A percentile compares a stretch with the other conserved stretches of the same genome.
phyloP scores from a whole-genome alignment of 176 grass and related monocot species.

The Otatea glauca region DNA sequence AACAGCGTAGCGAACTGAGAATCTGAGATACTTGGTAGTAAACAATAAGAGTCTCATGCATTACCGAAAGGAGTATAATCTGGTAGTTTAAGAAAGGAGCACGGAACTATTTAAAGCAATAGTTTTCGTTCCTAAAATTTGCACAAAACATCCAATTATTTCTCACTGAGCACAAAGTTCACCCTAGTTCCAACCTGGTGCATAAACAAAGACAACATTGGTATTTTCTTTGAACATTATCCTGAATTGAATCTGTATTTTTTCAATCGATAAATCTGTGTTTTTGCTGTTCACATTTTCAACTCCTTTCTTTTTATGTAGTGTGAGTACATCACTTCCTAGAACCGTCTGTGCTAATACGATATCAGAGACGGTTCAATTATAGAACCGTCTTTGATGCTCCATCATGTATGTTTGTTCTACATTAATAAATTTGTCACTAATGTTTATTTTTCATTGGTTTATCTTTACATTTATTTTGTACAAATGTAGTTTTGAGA shows the following conservation, averaged over 20 bases:
- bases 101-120: neutral
- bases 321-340: neutral
- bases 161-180: neutral
- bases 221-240: neutral
- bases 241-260: neutral
- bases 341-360: too few species aligned
- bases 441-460: too few species aligned
- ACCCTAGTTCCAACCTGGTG: neutral
- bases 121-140: neutral
- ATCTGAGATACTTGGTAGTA: constrained; percentile 23
- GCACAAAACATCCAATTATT: neutral
- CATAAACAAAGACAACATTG: neutral
- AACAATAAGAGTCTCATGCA: constrained; percentile 9
- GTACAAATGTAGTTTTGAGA: too few species aligned
- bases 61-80: constrained; percentile 19
- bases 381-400: too few species aligned
- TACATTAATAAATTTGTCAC: too few species aligned
- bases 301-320: neutral
- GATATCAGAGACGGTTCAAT: too few species aligned
- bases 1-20: neutral
- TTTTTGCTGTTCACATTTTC: neutral
- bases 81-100: constrained; percentile 5
- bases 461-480: too few species aligned
- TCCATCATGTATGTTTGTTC: too few species aligned
- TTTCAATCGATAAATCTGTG: too few species aligned